Evolutionary conservation across 148 eudicot species (phyloP).

Genomic region (Fagopyrum tataricum): DNA sequence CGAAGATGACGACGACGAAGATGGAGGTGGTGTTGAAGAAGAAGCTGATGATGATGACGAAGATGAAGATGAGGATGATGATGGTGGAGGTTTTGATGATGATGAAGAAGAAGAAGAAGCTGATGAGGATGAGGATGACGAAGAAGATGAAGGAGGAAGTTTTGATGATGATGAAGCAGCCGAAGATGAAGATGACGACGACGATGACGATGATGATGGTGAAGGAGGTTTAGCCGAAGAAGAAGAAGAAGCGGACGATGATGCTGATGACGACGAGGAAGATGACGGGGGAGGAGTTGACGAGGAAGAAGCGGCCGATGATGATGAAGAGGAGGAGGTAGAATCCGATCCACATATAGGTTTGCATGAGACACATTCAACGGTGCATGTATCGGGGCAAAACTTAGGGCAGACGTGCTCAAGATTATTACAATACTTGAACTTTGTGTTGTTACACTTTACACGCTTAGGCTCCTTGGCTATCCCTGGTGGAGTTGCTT

Average conservation of each 20-base stretch:
- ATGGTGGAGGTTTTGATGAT: background rate
- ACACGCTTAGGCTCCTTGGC: constrained; percentile 17
- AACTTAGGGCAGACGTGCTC: constrained; percentile 14
- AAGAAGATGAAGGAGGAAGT: background rate
- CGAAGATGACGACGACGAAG: background rate
- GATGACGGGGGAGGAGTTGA: background rate
- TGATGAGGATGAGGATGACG: background rate
- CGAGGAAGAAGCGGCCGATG: background rate
- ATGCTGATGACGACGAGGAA: background rate
- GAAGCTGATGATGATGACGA: background rate
- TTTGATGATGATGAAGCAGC: background rate
- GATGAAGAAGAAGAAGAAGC: background rate
- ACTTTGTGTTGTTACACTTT: constrained; percentile 10
- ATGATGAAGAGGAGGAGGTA: background rate
- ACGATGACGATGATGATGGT: background rate
- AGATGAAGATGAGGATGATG: background rate
- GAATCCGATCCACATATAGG: constrained; percentile 7
- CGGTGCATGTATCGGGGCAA: constrained; percentile 8
- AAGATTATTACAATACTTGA: constrained; percentile 2
- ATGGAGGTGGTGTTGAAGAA: background rate
- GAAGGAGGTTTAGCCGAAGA: background rate
- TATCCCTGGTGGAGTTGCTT: constrained; percentile 6
- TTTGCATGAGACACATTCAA: constrained; percentile 7
- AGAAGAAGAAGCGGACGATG: background rate
- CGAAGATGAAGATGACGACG: background rate